Evolutionary conservation across 345 rosid species (phyloP).

Genomic region (Lepidium sativum): DNA sequence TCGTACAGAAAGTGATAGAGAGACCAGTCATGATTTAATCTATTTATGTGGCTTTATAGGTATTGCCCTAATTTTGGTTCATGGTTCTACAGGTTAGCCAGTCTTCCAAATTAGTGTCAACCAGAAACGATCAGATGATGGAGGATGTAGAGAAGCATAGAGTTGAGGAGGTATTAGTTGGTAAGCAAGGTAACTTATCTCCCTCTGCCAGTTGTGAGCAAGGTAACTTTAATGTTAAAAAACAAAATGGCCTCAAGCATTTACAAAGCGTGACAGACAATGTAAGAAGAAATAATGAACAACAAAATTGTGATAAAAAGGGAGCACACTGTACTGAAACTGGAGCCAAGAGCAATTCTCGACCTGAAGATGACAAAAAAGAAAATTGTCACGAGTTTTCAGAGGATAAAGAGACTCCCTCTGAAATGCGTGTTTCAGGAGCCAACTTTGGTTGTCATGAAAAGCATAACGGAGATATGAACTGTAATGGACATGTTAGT

Average conservation of each 20-base stretch:
- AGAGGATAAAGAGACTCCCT: constrained; percentile 66
- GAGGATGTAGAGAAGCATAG: constrained; percentile 36
- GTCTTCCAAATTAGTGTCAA: constrained; percentile 25
- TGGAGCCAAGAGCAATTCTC: constrained; percentile 49
- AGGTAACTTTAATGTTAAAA: constrained; percentile 60
- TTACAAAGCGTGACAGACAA: constrained; percentile 38
- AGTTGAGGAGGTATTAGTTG: constrained; percentile 37
- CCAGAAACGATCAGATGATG: constrained; percentile 40
- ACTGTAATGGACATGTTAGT: constrained; percentile 51
- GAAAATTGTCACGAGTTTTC: constrained; percentile 42
- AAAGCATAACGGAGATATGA: constrained; percentile 50
- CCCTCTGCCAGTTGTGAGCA: constrained; percentile 78
- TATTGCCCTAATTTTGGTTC: not conserved
- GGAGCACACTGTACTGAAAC: constrained; percentile 43
- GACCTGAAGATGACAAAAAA: constrained; percentile 61
- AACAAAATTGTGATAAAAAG: constrained; percentile 24
- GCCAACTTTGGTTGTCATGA: constrained; percentile 62
- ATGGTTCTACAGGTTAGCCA: constrained; percentile 45
- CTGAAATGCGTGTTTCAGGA: constrained; percentile 65
- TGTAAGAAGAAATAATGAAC: constrained; percentile 43
- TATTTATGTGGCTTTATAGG: not conserved
- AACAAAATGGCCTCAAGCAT: constrained; percentile 44
- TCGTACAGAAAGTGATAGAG: not conserved
- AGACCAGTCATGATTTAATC: not conserved
- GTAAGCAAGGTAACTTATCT: constrained; percentile 74